These are phyloP conservation scores for Neurospora sp. DNA, from an alignment of 495 filamentous ascomycete species.

Conservation along the genomic window DNA sequence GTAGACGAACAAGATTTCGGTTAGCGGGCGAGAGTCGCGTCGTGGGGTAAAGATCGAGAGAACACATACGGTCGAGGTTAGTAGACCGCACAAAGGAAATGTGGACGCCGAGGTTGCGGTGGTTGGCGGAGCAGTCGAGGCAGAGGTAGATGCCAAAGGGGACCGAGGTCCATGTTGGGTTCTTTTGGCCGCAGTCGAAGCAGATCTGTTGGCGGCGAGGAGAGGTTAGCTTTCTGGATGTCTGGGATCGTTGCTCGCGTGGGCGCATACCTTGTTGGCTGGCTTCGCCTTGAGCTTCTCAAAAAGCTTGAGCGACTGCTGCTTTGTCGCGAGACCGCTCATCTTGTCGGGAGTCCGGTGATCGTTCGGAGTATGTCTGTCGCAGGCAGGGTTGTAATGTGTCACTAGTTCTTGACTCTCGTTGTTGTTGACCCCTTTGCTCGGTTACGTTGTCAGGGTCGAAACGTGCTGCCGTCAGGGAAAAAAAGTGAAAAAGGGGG, in stretches of 20 bases:
- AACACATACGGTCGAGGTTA: slow-evolving; percentile 83
- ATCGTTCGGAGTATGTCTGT: neutral
- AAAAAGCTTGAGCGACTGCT: slow-evolving; percentile 93
- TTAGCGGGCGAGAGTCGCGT: slow-evolving; percentile 8
- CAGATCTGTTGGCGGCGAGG: slow-evolving; percentile 53
- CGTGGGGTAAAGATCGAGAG: neutral
- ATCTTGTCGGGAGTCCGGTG: slow-evolving; percentile 39
- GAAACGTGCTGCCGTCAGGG: neutral
- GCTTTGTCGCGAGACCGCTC: slow-evolving; percentile 78
- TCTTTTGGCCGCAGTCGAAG: slow-evolving; percentile 94
- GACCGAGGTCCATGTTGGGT: slow-evolving; percentile 96
- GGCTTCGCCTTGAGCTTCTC: slow-evolving; percentile 91
- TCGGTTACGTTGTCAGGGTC: neutral
- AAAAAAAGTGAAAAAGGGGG: neutral
- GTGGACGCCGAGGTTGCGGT: slow-evolving; percentile 85
- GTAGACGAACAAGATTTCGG: neutral
- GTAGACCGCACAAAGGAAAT: slow-evolving; percentile 98
- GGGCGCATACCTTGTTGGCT: slow-evolving; percentile 73
- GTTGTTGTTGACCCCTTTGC: neutral
- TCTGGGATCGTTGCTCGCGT: neutral
- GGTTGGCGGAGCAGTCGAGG: slow-evolving; percentile 89
- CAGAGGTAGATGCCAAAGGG: slow-evolving; percentile 97
- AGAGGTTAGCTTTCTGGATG: neutral
- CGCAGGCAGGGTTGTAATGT: neutral
- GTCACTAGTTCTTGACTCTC: neutral